Evolutionary conservation across 768 basidiomycete species (phyloP).

Genomic region (Porphyrellus cyaneotinctus): DNA sequence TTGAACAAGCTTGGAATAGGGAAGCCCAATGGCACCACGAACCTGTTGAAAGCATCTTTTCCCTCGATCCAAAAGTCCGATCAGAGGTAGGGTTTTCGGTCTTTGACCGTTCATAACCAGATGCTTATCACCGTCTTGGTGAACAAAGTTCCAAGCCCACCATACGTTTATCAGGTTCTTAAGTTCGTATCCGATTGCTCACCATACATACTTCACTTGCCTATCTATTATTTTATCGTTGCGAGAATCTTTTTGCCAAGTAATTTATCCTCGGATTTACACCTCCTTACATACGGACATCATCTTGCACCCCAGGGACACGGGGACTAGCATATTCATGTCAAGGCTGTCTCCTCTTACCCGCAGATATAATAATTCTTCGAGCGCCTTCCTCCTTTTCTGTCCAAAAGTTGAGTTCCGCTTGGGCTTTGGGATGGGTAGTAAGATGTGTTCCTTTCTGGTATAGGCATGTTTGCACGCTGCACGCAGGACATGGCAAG

Average conservation of each 20-base stretch:
- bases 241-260: conserved; percentile 7
- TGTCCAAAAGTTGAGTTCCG: conserved; percentile 83
- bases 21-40: conserved; percentile 56
- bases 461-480: conserved; percentile 4
- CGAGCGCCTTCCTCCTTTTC: conserved; percentile 79
- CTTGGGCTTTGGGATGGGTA: conserved; percentile 81
- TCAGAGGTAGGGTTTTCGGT: conserved; percentile 32
- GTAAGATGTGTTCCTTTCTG: conserved; percentile 68
- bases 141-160: conserved; percentile 16
- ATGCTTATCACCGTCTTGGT: conserved; percentile 2
- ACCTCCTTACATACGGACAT: conserved; percentile 17
- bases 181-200: conserved; percentile 8
- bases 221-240: conserved; percentile 12
- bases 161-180: conserved; percentile 13
- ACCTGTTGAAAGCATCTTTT: conserved; percentile 69
- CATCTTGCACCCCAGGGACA: conserved; percentile 9
- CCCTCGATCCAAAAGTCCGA: conserved; percentile 48
- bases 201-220: neutral
- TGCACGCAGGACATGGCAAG: neutral
- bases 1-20: conserved; percentile 81
- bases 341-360: conserved; percentile 27
- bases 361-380: conserved; percentile 47
- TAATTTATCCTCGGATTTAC: conserved; percentile 20
- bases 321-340: conserved; percentile 18
- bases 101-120: neutral